A percentile compares a stretch with the other conserved stretches of the same genome.
phyloP scores from a whole-genome alignment of 78 protist species.

The Chrysochromulina parva region DNA sequence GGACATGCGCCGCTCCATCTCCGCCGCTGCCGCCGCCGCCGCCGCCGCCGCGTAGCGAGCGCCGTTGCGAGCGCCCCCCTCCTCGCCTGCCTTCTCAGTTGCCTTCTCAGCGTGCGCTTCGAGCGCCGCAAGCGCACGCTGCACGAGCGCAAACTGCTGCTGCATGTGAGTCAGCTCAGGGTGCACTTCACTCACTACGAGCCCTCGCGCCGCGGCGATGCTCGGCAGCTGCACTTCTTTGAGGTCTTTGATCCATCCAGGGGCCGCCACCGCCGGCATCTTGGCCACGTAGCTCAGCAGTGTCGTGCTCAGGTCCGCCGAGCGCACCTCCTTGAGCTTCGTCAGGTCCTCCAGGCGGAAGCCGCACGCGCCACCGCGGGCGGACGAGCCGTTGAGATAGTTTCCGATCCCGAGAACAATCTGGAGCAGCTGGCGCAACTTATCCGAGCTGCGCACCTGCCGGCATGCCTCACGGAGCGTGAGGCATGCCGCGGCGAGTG shows the following conservation, averaged over 20 bases:
- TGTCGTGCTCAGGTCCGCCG: background rate
- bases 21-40: no score
- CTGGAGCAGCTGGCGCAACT: background rate
- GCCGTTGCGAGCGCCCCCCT: no score
- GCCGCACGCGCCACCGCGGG: slow-evolving; percentile 38
- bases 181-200: no score
- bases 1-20: no score
- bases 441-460: background rate
- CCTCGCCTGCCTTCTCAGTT: no score
- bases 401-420: slow-evolving; percentile 29
- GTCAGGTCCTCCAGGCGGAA: slow-evolving; percentile 11
- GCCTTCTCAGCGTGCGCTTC: no score
- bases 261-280: background rate
- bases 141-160: no score
- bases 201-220: no score
- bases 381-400: slow-evolving; percentile 28
- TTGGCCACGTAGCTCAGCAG: background rate
- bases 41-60: no score
- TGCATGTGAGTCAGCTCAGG: no score
- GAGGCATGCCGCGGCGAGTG: background rate
- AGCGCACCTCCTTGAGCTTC: background rate
- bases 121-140: no score
- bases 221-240: background rate
- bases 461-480: background rate
- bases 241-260: background rate